Evolutionary conservation across 345 rosid species (phyloP), one percentile per base, ranked within the genome.

Genomic region (Xanthoceras sorbifolium): DNA sequence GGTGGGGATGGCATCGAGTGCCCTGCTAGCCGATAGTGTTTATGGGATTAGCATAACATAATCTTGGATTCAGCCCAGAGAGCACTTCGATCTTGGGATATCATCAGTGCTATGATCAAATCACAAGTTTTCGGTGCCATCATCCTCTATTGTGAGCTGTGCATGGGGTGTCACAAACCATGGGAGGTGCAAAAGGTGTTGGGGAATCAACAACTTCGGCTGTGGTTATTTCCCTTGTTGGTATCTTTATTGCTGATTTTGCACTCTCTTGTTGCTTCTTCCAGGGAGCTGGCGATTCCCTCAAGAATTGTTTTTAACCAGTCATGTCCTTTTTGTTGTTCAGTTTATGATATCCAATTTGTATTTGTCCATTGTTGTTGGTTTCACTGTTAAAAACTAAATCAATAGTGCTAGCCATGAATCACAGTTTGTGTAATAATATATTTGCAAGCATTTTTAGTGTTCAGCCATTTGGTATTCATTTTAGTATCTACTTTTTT

Each of bases 191-290:
- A 67, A 92, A 90, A 86, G 97, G 97, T 26, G 93, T 92, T 8
- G 97, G 97, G 18, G 97, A 92, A 77, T 90, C 94, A 8, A 92
- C 97, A 26, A 92, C 97, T 74, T 90, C 97, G 1, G 92, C 94
- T 6, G 97, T 92, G 55, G 97, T 92, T 46, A 89, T 92, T 81
- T 92, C 97, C 36, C 97, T 92, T 69, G 93, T 92, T 10, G 93
- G 97, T 57, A 88, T 92, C 64, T 92, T 92, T 75, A 74, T 92
- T 22, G 93, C 97, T 38, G 97, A 92, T 77, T 92, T 92, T 69
- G 89, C 84, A 52, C 91, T 92, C 70, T 89, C 97, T 60, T 92
- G 81, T 32, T 81, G 81, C 85, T 92, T 92, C 85, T 92, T 92
- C 87, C 97, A 92, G 52, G 95, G 97, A 75, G 92, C 94, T 55